Evolutionary conservation across 2,329 filamentous ascomycete genomes (phyloP).

Genomic region (Aureobasidium sp.): DNA sequence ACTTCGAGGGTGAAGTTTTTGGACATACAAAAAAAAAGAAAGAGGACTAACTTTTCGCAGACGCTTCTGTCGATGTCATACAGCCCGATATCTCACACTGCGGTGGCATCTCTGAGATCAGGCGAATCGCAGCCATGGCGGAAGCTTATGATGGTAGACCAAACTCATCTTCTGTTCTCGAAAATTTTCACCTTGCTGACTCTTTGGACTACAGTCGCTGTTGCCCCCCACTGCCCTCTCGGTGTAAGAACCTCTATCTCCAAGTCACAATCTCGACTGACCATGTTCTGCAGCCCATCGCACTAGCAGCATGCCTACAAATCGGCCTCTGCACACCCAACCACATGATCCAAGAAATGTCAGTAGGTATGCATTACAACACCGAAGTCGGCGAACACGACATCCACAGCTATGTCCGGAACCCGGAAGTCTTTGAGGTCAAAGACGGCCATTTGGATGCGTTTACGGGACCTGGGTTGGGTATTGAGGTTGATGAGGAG

Average conservation of each 20-base stretch:
- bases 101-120: conserved; percentile 65
- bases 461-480: conserved; percentile 22
- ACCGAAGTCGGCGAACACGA: conserved; percentile 53
- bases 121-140: conserved; percentile 59
- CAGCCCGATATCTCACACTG: conserved; percentile 66
- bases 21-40: too few relatives aligned
- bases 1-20: conserved; percentile 45
- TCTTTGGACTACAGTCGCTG: conserved; percentile 32
- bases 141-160: conserved; percentile 21
- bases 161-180: background rate
- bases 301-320: conserved; percentile 63
- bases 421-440: conserved; percentile 23
- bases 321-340: conserved; percentile 55
- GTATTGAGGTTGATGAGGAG: conserved; percentile 50
- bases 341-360: conserved; percentile 72
- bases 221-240: conserved; percentile 66
- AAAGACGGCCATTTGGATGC: conserved; percentile 22
- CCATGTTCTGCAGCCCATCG: conserved; percentile 45
- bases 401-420: conserved; percentile 33
- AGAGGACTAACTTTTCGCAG: conserved; percentile 21
- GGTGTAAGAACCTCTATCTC: conserved; percentile 31
- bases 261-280: background rate
- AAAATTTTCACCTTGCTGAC: background rate
- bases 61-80: conserved; percentile 60
- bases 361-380: conserved; percentile 72